Conservation (phyloP, 1,284 basidiomycete species). For the Trichosporon ovoides region DNA sequence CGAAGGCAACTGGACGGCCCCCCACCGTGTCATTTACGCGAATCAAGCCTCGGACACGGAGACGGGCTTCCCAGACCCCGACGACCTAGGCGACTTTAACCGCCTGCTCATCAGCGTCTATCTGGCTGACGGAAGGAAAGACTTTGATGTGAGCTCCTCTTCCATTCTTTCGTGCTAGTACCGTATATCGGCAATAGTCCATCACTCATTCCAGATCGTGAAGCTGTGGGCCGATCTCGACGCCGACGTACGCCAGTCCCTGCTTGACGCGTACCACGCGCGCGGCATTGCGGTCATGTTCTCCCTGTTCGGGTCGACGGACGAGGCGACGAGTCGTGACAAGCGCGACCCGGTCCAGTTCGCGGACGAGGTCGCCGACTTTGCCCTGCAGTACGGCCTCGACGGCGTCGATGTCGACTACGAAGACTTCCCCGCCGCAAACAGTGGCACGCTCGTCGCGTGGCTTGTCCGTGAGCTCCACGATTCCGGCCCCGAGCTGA, state of each 20-base stretch:
- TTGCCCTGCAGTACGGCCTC: conserved; percentile 46
- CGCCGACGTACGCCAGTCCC: neutral
- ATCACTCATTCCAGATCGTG: conserved; percentile 19
- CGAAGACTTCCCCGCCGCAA: conserved; percentile 44
- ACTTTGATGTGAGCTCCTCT: conserved; percentile 22
- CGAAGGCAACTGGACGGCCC: neutral
- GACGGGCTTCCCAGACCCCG: neutral
- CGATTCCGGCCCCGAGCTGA: neutral
- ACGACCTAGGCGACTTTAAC: conserved; percentile 34
- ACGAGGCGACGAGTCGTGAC: conserved; percentile 18
- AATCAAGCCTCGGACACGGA: neutral
- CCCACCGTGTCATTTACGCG: neutral
- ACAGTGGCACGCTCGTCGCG: conserved; percentile 29
- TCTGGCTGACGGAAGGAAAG: conserved; percentile 15
- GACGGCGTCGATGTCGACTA: conserved; percentile 55
- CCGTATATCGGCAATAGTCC: neutral
- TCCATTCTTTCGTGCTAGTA: neutral
- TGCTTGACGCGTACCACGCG: conserved; percentile 45
- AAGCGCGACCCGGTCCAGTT: conserved; percentile 3
- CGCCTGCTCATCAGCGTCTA: conserved; percentile 51
- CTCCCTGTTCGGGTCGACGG: conserved; percentile 14
- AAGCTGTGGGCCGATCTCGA: conserved; percentile 7
- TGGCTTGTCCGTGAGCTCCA: conserved; percentile 35
- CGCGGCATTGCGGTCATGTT: conserved; percentile 36
- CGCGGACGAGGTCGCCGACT: conserved; percentile 33